Base-by-base conservation (phyloP, 345 rosid genomes). In the Cardiospermum halicacabum region DNA sequence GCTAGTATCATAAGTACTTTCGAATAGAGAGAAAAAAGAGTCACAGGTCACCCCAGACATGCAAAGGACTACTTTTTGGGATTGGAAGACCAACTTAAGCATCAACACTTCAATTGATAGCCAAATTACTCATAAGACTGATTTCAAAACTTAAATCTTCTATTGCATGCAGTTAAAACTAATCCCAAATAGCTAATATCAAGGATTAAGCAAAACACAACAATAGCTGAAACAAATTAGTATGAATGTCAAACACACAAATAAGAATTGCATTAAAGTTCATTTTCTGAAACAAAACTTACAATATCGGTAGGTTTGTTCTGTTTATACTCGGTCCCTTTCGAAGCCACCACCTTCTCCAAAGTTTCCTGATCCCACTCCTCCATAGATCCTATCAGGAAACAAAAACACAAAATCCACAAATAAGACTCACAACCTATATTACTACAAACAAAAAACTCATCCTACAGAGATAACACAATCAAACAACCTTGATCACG, bases 221-320 rank as follows among this genome's bases (percentile, higher is more conserved):
- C n/a, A n/a, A n/a, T n/a, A n/a, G n/a, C n/a, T n/a, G n/a, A n/a
- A n/a, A n/a, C n/a, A n/a, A n/a, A n/a, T n/a, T n/a, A n/a, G n/a
- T n/a, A n/a, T n/a, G n/a, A n/a, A n/a, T n/a, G n/a, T n/a, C 39
- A 34, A 7, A 34, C 10, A 3, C 39, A 34, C 39, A 34, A 34
- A 34, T 3, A 34, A 2, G 39, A 34, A 11, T 34, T 34, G 39
- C 39, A 34, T n/a, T n/a, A n/a, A n/a, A 34, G 8, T 3, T 34
- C 39, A 34, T 34, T 34, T 34, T 34, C 39, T 34, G 39, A 34
- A 37, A 39, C 49, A 47, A 50, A 48, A 66, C 87, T 78, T 72
- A 86, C 92, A 56, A 86, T 86, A 40, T 86, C 89, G 31, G 89
- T 86, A 64, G 92, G 89, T 70, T 86, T 86, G 65, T 84, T 84